These are phyloP conservation scores for Bothriochloa decipiens DNA, from an alignment of 176 grass and related monocot species.

Conservation along the genomic window DNA sequence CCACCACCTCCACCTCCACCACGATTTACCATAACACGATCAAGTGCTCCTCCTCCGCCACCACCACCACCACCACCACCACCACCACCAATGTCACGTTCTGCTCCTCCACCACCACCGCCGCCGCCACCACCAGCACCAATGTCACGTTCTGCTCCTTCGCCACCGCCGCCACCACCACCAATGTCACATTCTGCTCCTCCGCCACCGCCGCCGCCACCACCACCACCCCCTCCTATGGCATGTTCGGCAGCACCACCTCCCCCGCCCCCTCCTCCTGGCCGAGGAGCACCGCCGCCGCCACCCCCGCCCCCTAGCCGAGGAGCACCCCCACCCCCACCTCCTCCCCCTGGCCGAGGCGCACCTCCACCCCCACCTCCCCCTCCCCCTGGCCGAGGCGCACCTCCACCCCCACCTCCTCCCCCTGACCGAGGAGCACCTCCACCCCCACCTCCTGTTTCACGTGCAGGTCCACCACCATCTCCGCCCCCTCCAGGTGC, in stretches of 20 bases:
- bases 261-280: conserved; percentile 25
- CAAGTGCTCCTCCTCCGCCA: conserved; percentile 36
- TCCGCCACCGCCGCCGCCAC: not conserved
- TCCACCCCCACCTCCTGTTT: conserved; percentile 1
- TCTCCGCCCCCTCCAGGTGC: conserved; percentile 28
- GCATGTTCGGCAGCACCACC: not conserved
- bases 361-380: not conserved
- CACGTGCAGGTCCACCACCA: conserved; percentile 10
- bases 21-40: conserved; percentile 15
- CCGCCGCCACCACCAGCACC: not conserved
- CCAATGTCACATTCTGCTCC: conserved; percentile 5
- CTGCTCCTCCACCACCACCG: conserved; percentile 5
- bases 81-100: conserved; percentile 7
- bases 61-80: conserved; percentile 30
- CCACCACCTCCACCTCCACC: conserved; percentile 41
- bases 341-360: not conserved
- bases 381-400: not conserved
- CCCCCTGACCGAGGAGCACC: not conserved
- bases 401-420: not conserved
- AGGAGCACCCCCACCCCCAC: conserved; percentile 22
- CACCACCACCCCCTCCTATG: not conserved
- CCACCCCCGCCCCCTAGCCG: conserved; percentile 23
- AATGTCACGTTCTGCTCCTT: conserved; percentile 24
- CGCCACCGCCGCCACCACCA: not conserved
- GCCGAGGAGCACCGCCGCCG: conserved; percentile 24